Conservation (phyloP, 192 early-diverging fungal genomes). For the Coemansia sp. region DNA sequence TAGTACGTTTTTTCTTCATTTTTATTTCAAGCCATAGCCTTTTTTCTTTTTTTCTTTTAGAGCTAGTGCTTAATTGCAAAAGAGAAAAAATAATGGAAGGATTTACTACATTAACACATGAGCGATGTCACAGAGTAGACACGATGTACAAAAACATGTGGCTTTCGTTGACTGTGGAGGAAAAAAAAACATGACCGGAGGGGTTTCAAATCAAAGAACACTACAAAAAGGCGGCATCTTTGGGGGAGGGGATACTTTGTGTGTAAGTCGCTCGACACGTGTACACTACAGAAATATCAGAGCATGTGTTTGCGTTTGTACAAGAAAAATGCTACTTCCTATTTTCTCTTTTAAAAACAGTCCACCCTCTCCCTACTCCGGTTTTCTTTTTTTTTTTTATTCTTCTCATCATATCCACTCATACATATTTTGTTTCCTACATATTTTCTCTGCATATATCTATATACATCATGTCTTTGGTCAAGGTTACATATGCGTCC, state of each 20-base stretch:
- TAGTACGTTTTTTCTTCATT: neutral
- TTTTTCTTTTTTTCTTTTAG: neutral
- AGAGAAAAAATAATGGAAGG: neutral
- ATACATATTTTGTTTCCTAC: neutral
- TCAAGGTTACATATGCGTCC: neutral
- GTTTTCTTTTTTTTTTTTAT: neutral
- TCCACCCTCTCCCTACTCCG: neutral
- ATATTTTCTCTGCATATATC: too few species aligned
- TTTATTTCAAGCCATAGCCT: slow-evolving; percentile 2
- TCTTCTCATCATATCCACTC: neutral
- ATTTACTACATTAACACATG: neutral
- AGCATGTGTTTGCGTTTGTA: neutral
- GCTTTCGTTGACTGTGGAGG: neutral
- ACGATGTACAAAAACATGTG: neutral
- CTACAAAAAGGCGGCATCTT: neutral
- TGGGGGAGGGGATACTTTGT: neutral
- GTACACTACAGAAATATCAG: neutral
- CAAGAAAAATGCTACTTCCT: neutral
- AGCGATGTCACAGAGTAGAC: neutral
- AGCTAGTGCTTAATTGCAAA: neutral
- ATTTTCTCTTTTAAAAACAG: neutral
- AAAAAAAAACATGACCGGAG: neutral
- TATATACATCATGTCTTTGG: neutral
- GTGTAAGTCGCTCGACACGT: neutral
- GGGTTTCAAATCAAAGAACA: neutral